phyloP scores from a whole-genome alignment of 1,139 yeast species.

The Geotrichum candidum region DNA sequence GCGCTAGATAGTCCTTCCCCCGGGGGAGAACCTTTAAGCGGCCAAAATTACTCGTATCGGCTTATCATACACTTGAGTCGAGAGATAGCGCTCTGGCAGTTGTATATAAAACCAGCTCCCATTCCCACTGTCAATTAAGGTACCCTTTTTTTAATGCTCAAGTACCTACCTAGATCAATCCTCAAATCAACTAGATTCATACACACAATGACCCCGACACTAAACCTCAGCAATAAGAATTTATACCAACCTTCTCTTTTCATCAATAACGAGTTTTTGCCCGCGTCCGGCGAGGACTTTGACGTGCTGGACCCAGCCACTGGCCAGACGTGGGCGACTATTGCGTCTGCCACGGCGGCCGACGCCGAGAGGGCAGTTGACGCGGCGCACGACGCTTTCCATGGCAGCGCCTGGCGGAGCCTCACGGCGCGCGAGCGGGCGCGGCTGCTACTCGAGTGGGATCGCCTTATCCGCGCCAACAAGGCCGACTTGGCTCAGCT shows the following conservation, averaged over 20 bases:
- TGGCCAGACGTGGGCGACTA: conserved; percentile 37
- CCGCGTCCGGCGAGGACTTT: conserved; percentile 21
- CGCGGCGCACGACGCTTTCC: conserved; percentile 39
- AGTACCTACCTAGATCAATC: not conserved
- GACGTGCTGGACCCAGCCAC: conserved; percentile 42
- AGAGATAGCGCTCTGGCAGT: not conserved
- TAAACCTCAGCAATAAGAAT: not conserved
- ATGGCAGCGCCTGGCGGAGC: conserved; percentile 34
- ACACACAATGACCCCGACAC: too few relatives aligned
- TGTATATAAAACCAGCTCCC: not conserved
- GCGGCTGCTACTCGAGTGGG: conserved; percentile 46
- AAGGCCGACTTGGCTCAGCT: conserved; percentile 47
- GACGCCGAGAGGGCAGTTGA: conserved; percentile 42
- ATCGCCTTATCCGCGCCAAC: conserved; percentile 47
- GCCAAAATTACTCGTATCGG: too few relatives aligned
- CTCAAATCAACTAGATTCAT: not conserved
- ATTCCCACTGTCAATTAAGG: not conserved
- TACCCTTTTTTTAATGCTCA: not conserved
- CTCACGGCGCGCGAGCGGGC: conserved; percentile 46
- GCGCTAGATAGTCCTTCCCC: not conserved
- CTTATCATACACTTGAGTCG: too few relatives aligned
- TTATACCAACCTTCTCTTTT: conserved; percentile 64
- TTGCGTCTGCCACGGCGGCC: conserved; percentile 36
- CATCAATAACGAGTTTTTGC: conserved; percentile 68
- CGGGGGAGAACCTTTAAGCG: too few relatives aligned